A percentile compares a stretch with the other conserved stretches of the same genome.
phyloP scores from a whole-genome alignment of 2,329 filamentous ascomycete genomes.

The Penicillium sp. region DNA sequence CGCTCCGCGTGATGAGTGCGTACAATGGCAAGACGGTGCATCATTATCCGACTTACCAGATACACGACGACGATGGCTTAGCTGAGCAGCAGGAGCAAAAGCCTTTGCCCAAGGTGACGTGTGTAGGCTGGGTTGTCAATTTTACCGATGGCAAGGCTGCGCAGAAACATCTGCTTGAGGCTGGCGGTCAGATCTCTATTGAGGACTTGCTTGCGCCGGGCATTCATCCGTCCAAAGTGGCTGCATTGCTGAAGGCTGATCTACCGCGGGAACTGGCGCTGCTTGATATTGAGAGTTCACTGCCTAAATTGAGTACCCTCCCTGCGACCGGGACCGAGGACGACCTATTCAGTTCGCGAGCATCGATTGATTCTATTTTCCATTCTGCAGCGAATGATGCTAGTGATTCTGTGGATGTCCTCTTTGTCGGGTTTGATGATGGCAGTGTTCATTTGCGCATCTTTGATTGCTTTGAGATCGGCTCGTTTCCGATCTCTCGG shows the following conservation, averaged over 20 bases:
- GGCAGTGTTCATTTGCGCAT: conserved; percentile 71
- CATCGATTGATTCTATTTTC: conserved; percentile 65
- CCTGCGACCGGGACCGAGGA: conserved; percentile 60
- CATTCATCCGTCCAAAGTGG: conserved; percentile 33
- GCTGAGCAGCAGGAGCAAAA: conserved; percentile 2
- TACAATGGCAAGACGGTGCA: conserved; percentile 79
- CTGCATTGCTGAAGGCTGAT: conserved; percentile 44
- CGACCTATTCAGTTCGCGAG: conserved; percentile 62
- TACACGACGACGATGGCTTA: conserved; percentile 9
- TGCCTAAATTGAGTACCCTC: conserved; percentile 70
- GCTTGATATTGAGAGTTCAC: conserved; percentile 66
- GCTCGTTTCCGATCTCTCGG: conserved; percentile 46
- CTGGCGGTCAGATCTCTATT: conserved; percentile 32
- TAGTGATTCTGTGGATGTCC: conserved; percentile 69
- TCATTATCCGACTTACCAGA: conserved; percentile 48
- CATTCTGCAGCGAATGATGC: conserved; percentile 57
- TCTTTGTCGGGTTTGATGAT: conserved; percentile 66
- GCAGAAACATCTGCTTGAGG: conserved; percentile 38
- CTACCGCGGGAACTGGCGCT: conserved; percentile 68
- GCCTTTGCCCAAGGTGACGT: conserved; percentile 34
- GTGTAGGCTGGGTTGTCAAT: conserved; percentile 51
- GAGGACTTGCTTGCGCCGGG: conserved; percentile 41
- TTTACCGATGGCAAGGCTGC: conserved; percentile 48
- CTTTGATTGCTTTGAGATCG: conserved; percentile 78
- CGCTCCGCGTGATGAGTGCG: conserved; percentile 67